phyloP scores from a whole-genome alignment of 257 asterid species.

The Solanum chmielewskii region DNA sequence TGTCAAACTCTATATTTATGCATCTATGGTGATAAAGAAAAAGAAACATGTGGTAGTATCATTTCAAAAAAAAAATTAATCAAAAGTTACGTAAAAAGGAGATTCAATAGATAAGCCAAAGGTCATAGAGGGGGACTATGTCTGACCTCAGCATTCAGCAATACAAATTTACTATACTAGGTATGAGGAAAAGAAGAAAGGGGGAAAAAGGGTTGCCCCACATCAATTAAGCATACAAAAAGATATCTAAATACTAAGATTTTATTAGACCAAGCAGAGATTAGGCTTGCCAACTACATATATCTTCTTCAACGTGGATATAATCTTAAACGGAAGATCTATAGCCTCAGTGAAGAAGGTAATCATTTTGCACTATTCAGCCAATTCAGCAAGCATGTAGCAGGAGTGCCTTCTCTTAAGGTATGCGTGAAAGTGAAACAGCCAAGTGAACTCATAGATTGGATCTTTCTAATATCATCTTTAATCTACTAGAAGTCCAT shows the following conservation, averaged over 20 bases:
- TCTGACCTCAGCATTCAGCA: neutral
- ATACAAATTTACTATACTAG: neutral
- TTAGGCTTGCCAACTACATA: neutral
- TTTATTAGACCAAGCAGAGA: constrained; percentile 2
- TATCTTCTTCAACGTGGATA: neutral
- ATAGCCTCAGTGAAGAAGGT: neutral
- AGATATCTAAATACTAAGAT: neutral
- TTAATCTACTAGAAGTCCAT: neutral
- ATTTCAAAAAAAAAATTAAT: neutral
- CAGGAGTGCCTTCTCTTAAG: neutral
- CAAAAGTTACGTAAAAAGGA: neutral
- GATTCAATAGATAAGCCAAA: neutral
- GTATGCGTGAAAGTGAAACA: neutral
- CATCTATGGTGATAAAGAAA: neutral
- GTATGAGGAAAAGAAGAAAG: neutral
- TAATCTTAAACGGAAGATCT: neutral
- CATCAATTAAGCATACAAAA: neutral
- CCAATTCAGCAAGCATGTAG: neutral
- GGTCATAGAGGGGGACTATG: neutral
- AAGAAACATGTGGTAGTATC: too few species aligned
- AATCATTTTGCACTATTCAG: neutral
- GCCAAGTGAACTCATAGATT: neutral
- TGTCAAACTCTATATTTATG: neutral
- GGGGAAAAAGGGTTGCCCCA: neutral
- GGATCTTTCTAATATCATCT: neutral